Conservation (phyloP, 106 monocot genomes). For the Apostasia ramifera region DNA sequence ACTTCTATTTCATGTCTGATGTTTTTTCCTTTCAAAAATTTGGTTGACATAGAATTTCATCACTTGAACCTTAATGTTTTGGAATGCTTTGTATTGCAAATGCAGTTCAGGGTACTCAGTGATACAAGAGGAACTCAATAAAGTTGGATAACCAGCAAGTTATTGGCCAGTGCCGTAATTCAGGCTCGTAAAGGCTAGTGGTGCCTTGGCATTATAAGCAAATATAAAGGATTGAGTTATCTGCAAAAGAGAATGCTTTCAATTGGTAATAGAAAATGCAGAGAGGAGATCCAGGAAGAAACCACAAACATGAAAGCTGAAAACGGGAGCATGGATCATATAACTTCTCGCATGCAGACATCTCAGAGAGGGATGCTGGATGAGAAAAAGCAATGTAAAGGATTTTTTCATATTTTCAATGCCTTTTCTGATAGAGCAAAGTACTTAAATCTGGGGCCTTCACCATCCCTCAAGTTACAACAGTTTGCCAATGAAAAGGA, state of each 20-base stretch:
- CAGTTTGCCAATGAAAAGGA: conserved; percentile 57
- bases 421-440: conserved; percentile 14
- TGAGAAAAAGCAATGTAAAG: conserved; percentile 20
- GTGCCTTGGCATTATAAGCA: neutral
- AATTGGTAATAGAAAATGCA: conserved; percentile 24
- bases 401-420: conserved; percentile 13
- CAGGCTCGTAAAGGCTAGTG: no score
- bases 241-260: conserved; percentile 35
- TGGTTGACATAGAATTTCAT: no score
- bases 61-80: no score
- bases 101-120: no score
- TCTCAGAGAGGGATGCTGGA: conserved; percentile 27
- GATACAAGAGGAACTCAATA: no score
- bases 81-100: no score
- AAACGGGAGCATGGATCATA: conserved; percentile 21
- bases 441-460: conserved; percentile 36
- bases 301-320: neutral
- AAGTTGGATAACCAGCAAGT: no score
- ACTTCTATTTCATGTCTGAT: no score
- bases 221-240: conserved; percentile 4
- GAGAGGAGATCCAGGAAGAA: conserved; percentile 51
- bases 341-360: conserved; percentile 16
- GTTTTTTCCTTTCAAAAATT: no score
- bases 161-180: no score
- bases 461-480: conserved; percentile 57